Evolutionary conservation across 2,329 filamentous ascomycete species (phyloP).

Genomic region (Trichoderma sp.): DNA sequence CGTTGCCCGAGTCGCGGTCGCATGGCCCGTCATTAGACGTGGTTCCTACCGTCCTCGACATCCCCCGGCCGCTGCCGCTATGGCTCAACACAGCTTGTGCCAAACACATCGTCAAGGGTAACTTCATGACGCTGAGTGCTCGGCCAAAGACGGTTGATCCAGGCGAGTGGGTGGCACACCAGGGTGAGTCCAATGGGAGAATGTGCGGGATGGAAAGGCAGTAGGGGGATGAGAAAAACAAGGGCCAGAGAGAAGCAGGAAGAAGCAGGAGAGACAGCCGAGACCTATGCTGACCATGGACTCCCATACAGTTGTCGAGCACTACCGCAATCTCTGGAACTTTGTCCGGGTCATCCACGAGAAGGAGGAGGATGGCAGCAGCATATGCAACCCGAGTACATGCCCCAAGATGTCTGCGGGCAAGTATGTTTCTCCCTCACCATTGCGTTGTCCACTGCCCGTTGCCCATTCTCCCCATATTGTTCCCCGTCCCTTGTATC

Average conservation of each 20-base stretch:
- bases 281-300: constrained; percentile 10
- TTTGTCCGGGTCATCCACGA: constrained; percentile 89
- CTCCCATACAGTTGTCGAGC: constrained; percentile 73
- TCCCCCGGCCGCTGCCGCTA: constrained; percentile 50
- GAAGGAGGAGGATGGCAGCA: constrained; percentile 73
- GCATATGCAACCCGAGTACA: constrained; percentile 80
- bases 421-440: constrained; percentile 63
- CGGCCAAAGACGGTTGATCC: constrained; percentile 91
- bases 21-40: constrained; percentile 70
- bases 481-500: too few relatives aligned
- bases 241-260: background rate
- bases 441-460: too few relatives aligned
- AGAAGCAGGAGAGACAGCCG: background rate
- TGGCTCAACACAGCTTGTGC: constrained; percentile 77
- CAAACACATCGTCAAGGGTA: constrained; percentile 91
- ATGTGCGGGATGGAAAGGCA: background rate
- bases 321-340: constrained; percentile 85
- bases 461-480: too few relatives aligned
- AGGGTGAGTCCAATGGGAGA: constrained; percentile 58
- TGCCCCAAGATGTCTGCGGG: constrained; percentile 95
- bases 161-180: constrained; percentile 95
- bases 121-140: constrained; percentile 96
- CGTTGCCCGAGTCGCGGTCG: constrained; percentile 65
- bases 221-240: background rate
- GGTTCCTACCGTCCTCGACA: constrained; percentile 51